Evolutionary conservation across 495 filamentous ascomycete species (phyloP), one percentile per base, ranked within the genome.

Genomic region (Trichoderma erinaceum): DNA sequence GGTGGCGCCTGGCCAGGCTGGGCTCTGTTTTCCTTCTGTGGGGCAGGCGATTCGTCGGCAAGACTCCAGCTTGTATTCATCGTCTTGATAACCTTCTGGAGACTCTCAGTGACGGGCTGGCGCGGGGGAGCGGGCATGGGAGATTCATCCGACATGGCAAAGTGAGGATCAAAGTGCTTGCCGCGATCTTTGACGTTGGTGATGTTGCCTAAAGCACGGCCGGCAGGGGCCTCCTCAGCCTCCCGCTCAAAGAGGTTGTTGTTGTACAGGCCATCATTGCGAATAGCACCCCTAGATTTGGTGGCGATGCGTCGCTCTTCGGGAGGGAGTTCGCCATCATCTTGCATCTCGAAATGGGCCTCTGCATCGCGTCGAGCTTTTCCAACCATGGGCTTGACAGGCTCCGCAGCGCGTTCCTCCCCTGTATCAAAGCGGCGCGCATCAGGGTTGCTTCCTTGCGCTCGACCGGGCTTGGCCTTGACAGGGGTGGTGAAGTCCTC

Each of bases 401-500:
- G 87, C 18, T 82, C 84, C 56, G 89, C 83, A 43, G 89, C 83
- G 44, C 75, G 76, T n/a, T 81, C 77, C 66, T 86, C 81, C 18
- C 25, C 65, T 44, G 41, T 44, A 77, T 87, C 89, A 75, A 88
- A 96, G 73, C 93, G 88, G 63, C 86, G 84, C 35, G 81, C 81
- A 68, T 87, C 83, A 18, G 56, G 56, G 56, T 61, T 61, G 25
- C 16, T 61, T 27, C 56, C 56, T 38, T 84, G 81, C 13, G 81
- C 78, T 23, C 81, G 78, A 68, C 86, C 71, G 4, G 74, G 71
- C 63, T 81, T 81, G 50, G 68, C 72, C 78, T 96, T 97, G 70
- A 88, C 82, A 0, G 95, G 93, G 4, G 93, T 94, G 23, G 78
- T 78, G 72, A 94, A 94, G 76, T 96, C 92, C 58, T 90, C 89